Base-by-base conservation (phyloP, 345 rosid genomes). In the Eucalyptus brandiana region DNA sequence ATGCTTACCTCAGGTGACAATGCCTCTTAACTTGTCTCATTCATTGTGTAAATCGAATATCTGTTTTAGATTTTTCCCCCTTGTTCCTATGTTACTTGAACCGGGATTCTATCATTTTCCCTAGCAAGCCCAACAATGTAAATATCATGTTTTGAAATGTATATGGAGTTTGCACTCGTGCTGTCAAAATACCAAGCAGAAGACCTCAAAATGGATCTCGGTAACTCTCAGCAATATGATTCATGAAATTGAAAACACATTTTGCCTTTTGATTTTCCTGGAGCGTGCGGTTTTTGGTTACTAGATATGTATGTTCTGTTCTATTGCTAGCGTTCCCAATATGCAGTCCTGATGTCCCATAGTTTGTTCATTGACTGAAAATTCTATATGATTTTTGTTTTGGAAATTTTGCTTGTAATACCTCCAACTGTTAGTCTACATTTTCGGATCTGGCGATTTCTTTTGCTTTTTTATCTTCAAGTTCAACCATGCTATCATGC, bases 251-350 rank as follows among this genome's bases (percentile, higher is more conserved):
- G 0, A 6, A 60, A 60, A 60, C 32, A 12, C 8, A 2, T 5
- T 60, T 60, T 1, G 32, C 32, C 69, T 60, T 28, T 60, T 5
- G 7, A 28, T 28, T 28, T 60, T 60, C 69, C 17, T 60, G 16
- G 17, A 28, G 32, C 1, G 12, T 60, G 7, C 69, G 4, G 69
- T 60, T 60, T 47, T 28, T 0, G 1, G 17, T 3, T 8, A 0
- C 69, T 60, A 60, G 69, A 12, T 28, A 60, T 28, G 0, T 5
- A 60, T 28, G 32, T 60, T 28, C 32, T 60, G 69, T 28, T 28
- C 32, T 28, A 60, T 6, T 28, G n/a, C 3, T 30, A 1, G 69
- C 4, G 4, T 60, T 12, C 8, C 32, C 69, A 28, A 28, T 28
- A 60, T 60, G 67, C 32, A 60, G 37, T n/a, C 37, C 76, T 15